Percentiles rank a stretch among this genome's conserved stretches.
Evolutionary conservation across 2,329 filamentous ascomycete genomes (phyloP).

Genomic region (Penicillium crustosum): DNA sequence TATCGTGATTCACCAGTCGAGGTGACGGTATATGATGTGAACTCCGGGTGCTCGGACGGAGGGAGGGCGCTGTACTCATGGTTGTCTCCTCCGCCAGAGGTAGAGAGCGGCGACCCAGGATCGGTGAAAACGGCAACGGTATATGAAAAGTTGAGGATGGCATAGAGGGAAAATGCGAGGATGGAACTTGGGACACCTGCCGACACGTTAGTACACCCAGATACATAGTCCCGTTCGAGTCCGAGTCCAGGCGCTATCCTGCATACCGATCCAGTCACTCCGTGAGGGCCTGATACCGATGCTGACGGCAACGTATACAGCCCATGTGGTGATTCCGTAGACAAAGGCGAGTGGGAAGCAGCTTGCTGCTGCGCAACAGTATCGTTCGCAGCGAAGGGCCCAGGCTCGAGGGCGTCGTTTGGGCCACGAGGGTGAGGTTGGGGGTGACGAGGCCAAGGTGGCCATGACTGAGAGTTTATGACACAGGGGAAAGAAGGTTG

Average conservation of each 20-base stretch:
- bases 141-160: slow-evolving; percentile 83
- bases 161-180: slow-evolving; percentile 69
- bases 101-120: slow-evolving; percentile 66
- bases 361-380: slow-evolving; percentile 73
- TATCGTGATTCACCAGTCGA: slow-evolving; percentile 81
- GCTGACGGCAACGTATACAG: slow-evolving; percentile 77
- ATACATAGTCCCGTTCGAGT: not conserved
- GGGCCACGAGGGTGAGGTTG: slow-evolving; percentile 42
- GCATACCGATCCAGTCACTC: slow-evolving; percentile 47
- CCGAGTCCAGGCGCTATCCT: not conserved
- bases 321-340: slow-evolving; percentile 89
- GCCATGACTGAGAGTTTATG: slow-evolving; percentile 33
- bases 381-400: slow-evolving; percentile 65
- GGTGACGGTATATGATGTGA: slow-evolving; percentile 86
- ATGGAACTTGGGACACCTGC: slow-evolving; percentile 53
- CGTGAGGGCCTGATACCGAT: slow-evolving; percentile 63
- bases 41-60: slow-evolving; percentile 62
- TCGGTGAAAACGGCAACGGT: slow-evolving; percentile 90
- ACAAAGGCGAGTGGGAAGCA: slow-evolving; percentile 90
- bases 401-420: slow-evolving; percentile 45
- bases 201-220: slow-evolving; percentile 1
- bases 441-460: slow-evolving; percentile 39
- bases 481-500: slow-evolving; percentile 9
- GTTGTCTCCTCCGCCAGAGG: slow-evolving; percentile 28
- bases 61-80: slow-evolving; percentile 73